Percentiles rank a stretch among this genome's conserved stretches.
Conservation (phyloP, 768 basidiomycete species). For the Tylopilus felleus region DNA sequence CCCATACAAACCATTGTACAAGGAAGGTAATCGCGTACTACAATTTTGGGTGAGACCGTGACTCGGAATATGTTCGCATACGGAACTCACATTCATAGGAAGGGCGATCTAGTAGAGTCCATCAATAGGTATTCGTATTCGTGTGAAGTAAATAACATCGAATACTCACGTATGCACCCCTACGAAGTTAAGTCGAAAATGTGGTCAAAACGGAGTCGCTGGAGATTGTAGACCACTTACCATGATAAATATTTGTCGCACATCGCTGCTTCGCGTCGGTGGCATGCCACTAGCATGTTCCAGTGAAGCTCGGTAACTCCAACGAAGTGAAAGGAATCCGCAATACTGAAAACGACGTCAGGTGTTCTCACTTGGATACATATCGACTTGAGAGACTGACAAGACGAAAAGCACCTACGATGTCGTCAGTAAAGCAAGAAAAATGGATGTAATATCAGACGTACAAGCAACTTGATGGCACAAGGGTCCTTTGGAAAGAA, state of each 20-base stretch:
- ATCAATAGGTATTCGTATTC: background rate
- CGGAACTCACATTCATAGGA: constrained; percentile 5
- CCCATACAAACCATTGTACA: background rate
- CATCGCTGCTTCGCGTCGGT: background rate
- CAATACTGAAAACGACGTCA: constrained; percentile 2
- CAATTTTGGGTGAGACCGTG: background rate
- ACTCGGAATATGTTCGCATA: background rate
- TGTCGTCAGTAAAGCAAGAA: background rate
- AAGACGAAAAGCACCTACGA: constrained; percentile 10
- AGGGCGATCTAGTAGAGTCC: background rate
- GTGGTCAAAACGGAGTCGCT: background rate
- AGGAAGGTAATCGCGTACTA: background rate
- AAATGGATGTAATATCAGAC: background rate
- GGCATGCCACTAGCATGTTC: constrained; percentile 5
- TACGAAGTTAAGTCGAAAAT: background rate
- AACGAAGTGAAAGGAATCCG: constrained; percentile 3
- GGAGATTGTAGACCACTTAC: constrained; percentile 7
- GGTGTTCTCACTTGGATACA: background rate
- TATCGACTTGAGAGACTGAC: background rate
- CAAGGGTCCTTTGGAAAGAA: constrained; percentile 5
- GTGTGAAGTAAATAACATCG: too few species aligned
- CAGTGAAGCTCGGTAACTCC: constrained; percentile 6
- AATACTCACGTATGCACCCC: constrained; percentile 11
- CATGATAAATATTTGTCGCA: background rate
- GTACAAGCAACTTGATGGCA: constrained; percentile 11